Evolutionary conservation across 192 early-diverging fungal genomes (phyloP).

Genomic region (Entophlyctis luteolus): DNA sequence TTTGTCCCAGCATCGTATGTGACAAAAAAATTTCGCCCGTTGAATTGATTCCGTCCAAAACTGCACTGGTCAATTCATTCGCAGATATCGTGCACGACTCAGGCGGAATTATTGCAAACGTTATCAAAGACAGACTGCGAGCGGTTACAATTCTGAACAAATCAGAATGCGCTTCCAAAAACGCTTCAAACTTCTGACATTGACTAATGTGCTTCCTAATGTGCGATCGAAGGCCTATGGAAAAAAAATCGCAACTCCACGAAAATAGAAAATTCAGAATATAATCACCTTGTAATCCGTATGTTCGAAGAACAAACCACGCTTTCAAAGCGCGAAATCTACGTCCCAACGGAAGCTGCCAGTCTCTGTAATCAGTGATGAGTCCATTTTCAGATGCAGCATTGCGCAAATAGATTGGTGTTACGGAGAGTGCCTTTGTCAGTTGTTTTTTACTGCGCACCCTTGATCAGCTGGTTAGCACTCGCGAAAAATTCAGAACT

Average conservation of each 20-base stretch:
- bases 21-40: constrained; percentile 19
- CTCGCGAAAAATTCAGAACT: background rate
- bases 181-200: background rate
- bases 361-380: constrained; percentile 53
- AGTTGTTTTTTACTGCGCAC: constrained; percentile 46
- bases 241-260: no score
- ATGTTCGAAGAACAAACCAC: constrained; percentile 62
- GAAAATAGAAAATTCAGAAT: no score
- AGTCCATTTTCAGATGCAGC: constrained; percentile 31
- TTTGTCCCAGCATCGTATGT: background rate
- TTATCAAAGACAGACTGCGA: constrained; percentile 20
- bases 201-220: constrained; percentile 38
- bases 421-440: constrained; percentile 49
- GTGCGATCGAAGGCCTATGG: constrained; percentile 46
- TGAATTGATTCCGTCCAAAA: constrained; percentile 11
- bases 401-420: constrained; percentile 49
- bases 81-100: background rate
- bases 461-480: background rate
- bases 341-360: constrained; percentile 56
- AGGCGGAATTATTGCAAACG: constrained; percentile 21
- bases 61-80: constrained; percentile 17
- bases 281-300: constrained; percentile 51
- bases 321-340: constrained; percentile 63
- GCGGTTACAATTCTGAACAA: constrained; percentile 7
- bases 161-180: background rate